These are phyloP conservation scores for Sistotremastrum niveocremeum DNA, from an alignment of 768 basidiomycete species.

Conservation along the genomic window DNA sequence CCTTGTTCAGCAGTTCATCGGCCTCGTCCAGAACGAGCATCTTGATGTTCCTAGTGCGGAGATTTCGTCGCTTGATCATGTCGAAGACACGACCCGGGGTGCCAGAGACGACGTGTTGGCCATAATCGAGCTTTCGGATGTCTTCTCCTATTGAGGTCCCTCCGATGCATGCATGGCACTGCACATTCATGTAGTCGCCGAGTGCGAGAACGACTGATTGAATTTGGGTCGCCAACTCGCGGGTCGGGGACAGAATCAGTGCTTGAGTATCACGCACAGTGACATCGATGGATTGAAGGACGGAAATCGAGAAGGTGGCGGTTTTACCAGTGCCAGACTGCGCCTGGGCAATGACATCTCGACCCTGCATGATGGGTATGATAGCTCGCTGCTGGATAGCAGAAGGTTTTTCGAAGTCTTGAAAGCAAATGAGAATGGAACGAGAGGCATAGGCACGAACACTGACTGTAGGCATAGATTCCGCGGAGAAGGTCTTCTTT, in stretches of 20 bases:
- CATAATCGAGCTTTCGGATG: slow-evolving; percentile 92
- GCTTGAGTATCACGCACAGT: slow-evolving; percentile 92
- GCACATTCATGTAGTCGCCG: slow-evolving; percentile 98
- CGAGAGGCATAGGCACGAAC: neutral
- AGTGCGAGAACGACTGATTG: slow-evolving; percentile 93
- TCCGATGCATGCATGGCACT: slow-evolving; percentile 97
- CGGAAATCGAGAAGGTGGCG: slow-evolving; percentile 95
- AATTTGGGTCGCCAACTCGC: slow-evolving; percentile 97
- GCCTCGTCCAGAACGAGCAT: slow-evolving; percentile 93
- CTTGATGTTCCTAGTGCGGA: slow-evolving; percentile 95
- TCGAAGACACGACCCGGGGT: slow-evolving; percentile 98
- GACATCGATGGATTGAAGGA: slow-evolving; percentile 95
- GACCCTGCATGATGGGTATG: slow-evolving; percentile 85
- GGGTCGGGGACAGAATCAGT: slow-evolving; percentile 93
- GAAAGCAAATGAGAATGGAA: neutral
- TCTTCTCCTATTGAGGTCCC: slow-evolving; percentile 97
- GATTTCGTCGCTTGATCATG: slow-evolving; percentile 90
- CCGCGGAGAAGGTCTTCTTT: slow-evolving; percentile 94
- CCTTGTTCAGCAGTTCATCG: slow-evolving; percentile 92
- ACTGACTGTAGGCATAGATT: slow-evolving; percentile 92
- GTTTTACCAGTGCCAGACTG: slow-evolving; percentile 99
- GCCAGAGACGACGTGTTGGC: slow-evolving; percentile 94
- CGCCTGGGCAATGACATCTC: slow-evolving; percentile 98
- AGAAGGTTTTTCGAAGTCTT: slow-evolving; percentile 95
- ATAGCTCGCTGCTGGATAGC: slow-evolving; percentile 98